These are phyloP conservation scores for Maudiozyma humilis DNA, from an alignment of 1,139 yeast genomes.

Conservation along the genomic window DNA sequence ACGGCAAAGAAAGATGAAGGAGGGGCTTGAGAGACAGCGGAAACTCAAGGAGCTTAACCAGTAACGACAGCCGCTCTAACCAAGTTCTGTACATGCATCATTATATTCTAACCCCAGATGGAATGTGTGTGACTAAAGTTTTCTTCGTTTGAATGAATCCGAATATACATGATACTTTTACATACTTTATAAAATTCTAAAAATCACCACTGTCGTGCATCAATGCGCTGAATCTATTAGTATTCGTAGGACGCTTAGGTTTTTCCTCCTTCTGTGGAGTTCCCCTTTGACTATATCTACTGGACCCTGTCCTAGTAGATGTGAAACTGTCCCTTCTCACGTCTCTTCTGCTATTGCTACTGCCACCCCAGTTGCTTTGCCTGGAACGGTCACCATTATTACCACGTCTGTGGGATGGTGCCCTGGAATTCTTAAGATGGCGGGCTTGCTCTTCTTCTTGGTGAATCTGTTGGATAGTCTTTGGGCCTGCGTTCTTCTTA, in stretches of 20 bases:
- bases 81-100: neutral
- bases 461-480: constrained; percentile 86
- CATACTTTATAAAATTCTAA: neutral
- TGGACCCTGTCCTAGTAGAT: constrained; percentile 27
- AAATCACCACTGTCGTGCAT: constrained; percentile 27
- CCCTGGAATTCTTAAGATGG: constrained; percentile 23
- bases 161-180: neutral
- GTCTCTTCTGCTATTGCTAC: constrained; percentile 21
- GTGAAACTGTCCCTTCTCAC: constrained; percentile 24
- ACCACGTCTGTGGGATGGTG: constrained; percentile 29
- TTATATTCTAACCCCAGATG: neutral
- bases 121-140: too few species aligned
- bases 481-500: constrained; percentile 69
- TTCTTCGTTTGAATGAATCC: too few species aligned
- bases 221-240: constrained; percentile 30
- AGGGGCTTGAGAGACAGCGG: constrained; percentile 49
- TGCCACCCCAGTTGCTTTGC: constrained; percentile 12
- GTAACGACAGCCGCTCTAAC: neutral
- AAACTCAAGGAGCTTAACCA: constrained; percentile 4
- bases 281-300: constrained; percentile 23
- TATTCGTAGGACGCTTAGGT: constrained; percentile 17
- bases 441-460: constrained; percentile 58
- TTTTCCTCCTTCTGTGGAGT: constrained; percentile 23
- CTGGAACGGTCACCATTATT: constrained; percentile 4
- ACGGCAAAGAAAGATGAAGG: constrained; percentile 48